phyloP scores from a whole-genome alignment of 169 alveolate genomes.

The Sarcocystis neurona region DNA sequence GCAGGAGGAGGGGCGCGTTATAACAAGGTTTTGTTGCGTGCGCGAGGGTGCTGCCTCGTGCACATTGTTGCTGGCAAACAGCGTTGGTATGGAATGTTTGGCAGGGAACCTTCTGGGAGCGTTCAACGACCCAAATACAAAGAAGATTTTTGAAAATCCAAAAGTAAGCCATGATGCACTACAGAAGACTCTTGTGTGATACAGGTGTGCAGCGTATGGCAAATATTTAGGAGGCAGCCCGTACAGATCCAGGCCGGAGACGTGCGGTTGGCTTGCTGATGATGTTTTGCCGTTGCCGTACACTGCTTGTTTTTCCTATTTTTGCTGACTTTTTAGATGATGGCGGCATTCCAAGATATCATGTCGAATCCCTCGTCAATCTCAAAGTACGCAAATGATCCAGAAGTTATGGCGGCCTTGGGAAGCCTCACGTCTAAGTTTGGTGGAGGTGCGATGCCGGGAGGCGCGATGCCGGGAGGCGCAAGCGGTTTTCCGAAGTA shows the following conservation, averaged over 20 bases:
- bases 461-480: slow-evolving; percentile 29
- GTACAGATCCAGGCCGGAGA: too few species aligned
- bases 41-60: too few species aligned
- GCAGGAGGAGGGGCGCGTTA: too few species aligned
- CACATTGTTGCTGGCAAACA: background rate
- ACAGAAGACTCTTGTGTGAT: background rate
- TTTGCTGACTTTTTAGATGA: slow-evolving; percentile 73
- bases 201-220: background rate
- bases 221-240: background rate
- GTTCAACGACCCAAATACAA: slow-evolving; percentile 63
- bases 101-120: slow-evolving; percentile 59
- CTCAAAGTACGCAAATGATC: slow-evolving; percentile 73
- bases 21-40: too few species aligned
- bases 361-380: slow-evolving; percentile 73
- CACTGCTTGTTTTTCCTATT: background rate
- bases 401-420: slow-evolving; percentile 70
- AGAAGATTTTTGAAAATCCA: slow-evolving; percentile 59
- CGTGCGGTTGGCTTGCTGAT: too few species aligned
- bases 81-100: background rate
- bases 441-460: slow-evolving; percentile 65
- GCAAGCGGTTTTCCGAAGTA: slow-evolving; percentile 19
- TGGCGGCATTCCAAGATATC: slow-evolving; percentile 74
- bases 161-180: slow-evolving; percentile 40
- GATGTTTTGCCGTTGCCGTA: too few species aligned
- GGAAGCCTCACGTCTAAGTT: slow-evolving; percentile 56